A percentile compares a stretch with the other conserved stretches of the same genome.
Evolutionary conservation across 139 green algal genomes (phyloP).

Genomic region (Tetradesmus obliquus): DNA sequence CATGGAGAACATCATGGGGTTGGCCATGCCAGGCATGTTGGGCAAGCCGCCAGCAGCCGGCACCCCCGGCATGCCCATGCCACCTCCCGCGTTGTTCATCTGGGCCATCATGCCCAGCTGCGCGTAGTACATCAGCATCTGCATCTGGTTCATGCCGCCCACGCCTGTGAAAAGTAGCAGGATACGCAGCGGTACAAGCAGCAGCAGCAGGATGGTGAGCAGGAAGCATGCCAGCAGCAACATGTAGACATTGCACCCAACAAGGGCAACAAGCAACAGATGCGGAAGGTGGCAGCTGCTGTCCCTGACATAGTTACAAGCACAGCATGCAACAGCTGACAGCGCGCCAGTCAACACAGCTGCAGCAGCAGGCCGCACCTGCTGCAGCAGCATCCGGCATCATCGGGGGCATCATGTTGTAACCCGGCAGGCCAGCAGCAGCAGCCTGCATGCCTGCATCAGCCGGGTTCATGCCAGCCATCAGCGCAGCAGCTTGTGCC

Average conservation of each 20-base stretch:
- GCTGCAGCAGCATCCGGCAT: slow-evolving; percentile 15
- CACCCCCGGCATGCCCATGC: neutral
- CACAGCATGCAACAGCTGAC: neutral
- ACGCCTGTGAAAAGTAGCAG: neutral
- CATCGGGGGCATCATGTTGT: neutral
- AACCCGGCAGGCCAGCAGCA: neutral
- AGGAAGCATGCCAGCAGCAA: too few species aligned
- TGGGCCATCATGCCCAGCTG: slow-evolving; percentile 34
- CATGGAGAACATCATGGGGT: slow-evolving; percentile 13
- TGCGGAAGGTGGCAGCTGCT: too few species aligned
- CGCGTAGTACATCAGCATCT: slow-evolving; percentile 45
- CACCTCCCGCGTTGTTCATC: slow-evolving; percentile 24
- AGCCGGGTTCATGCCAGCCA: slow-evolving; percentile 27
- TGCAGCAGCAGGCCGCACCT: neutral
- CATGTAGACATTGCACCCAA: too few species aligned
- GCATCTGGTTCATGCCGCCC: slow-evolving; percentile 40
- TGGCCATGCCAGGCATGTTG: slow-evolving; percentile 26
- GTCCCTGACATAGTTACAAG: too few species aligned
- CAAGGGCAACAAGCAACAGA: too few species aligned
- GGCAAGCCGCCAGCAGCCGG: neutral
- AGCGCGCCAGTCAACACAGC: neutral
- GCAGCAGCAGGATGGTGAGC: too few species aligned
- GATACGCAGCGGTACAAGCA: neutral
- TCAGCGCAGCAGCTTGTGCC: slow-evolving; percentile 28
- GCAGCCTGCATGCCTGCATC: slow-evolving; percentile 21